These are phyloP conservation scores for Filosporella fistucella DNA, from an alignment of 495 filamentous ascomycete genomes.

Conservation along the genomic window DNA sequence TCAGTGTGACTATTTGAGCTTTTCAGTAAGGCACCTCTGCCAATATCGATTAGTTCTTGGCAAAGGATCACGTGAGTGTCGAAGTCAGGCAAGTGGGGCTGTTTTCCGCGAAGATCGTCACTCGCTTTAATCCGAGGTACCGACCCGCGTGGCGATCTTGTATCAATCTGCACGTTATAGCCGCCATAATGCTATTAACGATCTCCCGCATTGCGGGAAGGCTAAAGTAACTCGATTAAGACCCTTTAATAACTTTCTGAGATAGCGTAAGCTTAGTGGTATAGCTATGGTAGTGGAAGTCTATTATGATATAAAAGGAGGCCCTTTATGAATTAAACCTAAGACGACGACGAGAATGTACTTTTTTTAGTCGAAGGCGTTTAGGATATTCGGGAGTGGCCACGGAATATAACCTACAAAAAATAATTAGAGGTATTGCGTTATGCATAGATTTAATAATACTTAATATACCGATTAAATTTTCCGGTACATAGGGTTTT, in stretches of 20 bases:
- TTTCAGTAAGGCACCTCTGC: not conserved
- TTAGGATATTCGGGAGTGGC: not conserved
- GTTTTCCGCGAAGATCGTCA: constrained; percentile 8
- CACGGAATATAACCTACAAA: constrained; percentile 2
- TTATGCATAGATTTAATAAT: not conserved
- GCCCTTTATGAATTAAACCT: constrained; percentile 20
- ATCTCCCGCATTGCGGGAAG: constrained; percentile 6
- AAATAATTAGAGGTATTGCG: not conserved
- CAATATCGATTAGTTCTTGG: not conserved
- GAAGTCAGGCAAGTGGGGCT: not conserved
- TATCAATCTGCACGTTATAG: constrained; percentile 16
- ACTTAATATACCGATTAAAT: too few relatives aligned
- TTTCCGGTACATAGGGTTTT: too few relatives aligned
- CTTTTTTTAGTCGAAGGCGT: not conserved
- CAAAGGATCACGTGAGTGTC: not conserved
- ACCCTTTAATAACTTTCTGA: constrained; percentile 19
- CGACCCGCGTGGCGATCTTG: constrained; percentile 11
- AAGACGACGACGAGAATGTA: constrained; percentile 9
- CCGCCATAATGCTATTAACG: constrained; percentile 10
- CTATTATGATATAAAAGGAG: constrained; percentile 24
- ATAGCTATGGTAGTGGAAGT: constrained; percentile 21
- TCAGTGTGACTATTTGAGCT: not conserved
- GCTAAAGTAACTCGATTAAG: constrained; percentile 2
- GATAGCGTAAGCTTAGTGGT: constrained; percentile 20
- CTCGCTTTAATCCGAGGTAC: constrained; percentile 13